Evolutionary conservation across 768 basidiomycete species (phyloP).

Genomic region (Hypholoma sublateritium): DNA sequence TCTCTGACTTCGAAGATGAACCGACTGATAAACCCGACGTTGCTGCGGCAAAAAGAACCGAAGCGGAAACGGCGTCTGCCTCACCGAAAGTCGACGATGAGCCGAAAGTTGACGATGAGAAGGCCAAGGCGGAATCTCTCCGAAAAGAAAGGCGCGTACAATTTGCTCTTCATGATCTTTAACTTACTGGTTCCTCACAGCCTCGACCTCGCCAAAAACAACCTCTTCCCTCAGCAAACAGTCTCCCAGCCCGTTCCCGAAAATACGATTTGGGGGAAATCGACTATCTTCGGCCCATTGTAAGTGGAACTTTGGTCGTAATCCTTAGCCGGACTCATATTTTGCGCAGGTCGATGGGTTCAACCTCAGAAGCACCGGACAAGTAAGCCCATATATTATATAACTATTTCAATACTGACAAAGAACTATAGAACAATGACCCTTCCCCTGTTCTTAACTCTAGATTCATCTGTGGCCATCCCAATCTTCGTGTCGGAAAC

Average conservation of each 20-base stretch:
- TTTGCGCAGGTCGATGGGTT: conserved; percentile 36
- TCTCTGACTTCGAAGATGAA: conserved; percentile 64
- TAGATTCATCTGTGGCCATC: conserved; percentile 50
- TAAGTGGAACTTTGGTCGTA: not conserved
- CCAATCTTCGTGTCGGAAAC: conserved; percentile 48
- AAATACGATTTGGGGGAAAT: conserved; percentile 26
- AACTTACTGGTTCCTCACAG: conserved; percentile 21
- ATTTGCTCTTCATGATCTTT: not conserved
- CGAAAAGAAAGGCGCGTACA: conserved; percentile 7
- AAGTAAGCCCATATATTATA: conserved; percentile 24
- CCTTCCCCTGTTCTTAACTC: conserved; percentile 43
- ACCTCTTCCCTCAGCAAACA: conserved; percentile 56
- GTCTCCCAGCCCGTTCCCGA: not conserved
- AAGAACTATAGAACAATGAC: conserved; percentile 22
- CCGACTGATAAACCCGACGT: not conserved
- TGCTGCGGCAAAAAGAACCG: not conserved
- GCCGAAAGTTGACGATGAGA: not conserved
- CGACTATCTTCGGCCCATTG: conserved; percentile 15
- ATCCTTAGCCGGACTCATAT: not conserved
- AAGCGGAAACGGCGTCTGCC: not conserved
- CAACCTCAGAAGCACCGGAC: conserved; percentile 20
- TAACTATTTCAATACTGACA: not conserved
- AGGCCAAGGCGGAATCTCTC: not conserved
- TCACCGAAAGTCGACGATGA: not conserved
- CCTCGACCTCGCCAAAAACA: conserved; percentile 42